These are phyloP conservation scores for Geotrichum citri-aurantii DNA, from an alignment of 1,139 yeast species.

Conservation along the genomic window DNA sequence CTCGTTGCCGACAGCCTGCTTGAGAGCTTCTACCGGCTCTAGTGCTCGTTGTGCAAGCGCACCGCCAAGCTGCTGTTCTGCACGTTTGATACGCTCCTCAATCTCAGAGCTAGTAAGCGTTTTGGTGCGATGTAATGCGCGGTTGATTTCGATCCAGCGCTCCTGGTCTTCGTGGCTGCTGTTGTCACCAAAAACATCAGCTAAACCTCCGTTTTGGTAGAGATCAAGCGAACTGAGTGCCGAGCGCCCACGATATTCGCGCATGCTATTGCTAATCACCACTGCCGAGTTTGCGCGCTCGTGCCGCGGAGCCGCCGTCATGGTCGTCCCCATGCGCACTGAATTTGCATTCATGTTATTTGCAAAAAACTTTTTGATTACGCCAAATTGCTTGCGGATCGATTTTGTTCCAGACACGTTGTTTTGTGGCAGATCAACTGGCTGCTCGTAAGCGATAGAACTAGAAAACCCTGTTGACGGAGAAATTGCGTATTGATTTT, in stretches of 20 bases:
- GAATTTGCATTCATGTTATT: neutral
- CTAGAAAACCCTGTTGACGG: neutral
- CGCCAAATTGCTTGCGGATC: neutral
- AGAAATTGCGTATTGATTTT: neutral
- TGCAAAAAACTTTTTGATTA: neutral
- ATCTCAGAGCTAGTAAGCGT: conserved; percentile 66
- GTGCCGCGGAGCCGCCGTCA: neutral
- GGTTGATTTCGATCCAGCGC: conserved; percentile 46
- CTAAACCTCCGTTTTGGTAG: neutral
- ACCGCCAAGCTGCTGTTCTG: conserved; percentile 43
- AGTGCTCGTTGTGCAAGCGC: conserved; percentile 61
- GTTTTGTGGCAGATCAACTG: neutral
- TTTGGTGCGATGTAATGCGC: conserved; percentile 69
- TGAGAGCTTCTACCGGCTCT: conserved; percentile 49
- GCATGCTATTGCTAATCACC: neutral
- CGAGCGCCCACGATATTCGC: neutral
- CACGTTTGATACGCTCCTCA: conserved; percentile 59
- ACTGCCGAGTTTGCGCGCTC: neutral
- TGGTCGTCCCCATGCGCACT: neutral
- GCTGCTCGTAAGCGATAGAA: neutral
- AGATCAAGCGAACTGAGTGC: neutral
- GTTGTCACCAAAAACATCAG: neutral
- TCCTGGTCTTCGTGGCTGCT: conserved; percentile 10
- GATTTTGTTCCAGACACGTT: neutral
- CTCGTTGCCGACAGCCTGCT: conserved; percentile 28